Percentiles rank a stretch among this genome's conserved stretches.
Evolutionary conservation across 1,139 yeast species (phyloP).

Genomic region (Kurtzmaniella natalensis): DNA sequence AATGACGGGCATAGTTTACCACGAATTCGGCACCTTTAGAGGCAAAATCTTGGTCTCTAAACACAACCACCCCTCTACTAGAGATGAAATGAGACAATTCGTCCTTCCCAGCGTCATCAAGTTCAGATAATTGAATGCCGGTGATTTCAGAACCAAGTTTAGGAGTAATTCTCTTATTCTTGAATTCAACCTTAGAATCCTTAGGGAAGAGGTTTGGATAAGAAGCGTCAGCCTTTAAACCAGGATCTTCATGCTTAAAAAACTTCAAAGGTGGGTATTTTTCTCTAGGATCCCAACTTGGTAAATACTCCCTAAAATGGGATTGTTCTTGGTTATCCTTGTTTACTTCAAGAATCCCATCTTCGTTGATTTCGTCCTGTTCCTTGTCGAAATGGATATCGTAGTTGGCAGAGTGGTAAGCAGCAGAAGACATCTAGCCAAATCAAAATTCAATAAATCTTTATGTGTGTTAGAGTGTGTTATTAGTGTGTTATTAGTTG

Average conservation of each 20-base stretch:
- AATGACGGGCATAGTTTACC: slow-evolving; percentile 27
- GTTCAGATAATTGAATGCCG: slow-evolving; percentile 55
- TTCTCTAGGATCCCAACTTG: slow-evolving; percentile 44
- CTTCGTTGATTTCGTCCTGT: slow-evolving; percentile 33
- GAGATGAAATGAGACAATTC: slow-evolving; percentile 30
- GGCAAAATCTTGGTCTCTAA: slow-evolving; percentile 29
- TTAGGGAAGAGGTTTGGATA: slow-evolving; percentile 48
- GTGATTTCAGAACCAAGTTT: slow-evolving; percentile 60
- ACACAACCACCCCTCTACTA: slow-evolving; percentile 28
- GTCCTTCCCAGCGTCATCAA: slow-evolving; percentile 43
- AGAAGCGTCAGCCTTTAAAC: slow-evolving; percentile 51
- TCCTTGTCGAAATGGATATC: slow-evolving; percentile 39
- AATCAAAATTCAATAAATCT: too few relatives aligned
- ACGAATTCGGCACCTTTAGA: slow-evolving; percentile 27
- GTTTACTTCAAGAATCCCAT: slow-evolving; percentile 33
- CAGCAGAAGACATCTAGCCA: slow-evolving; percentile 21
- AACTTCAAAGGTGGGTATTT: slow-evolving; percentile 40
- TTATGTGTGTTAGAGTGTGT: too few relatives aligned
- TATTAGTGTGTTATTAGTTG: too few relatives aligned
- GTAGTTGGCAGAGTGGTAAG: slow-evolving; percentile 30
- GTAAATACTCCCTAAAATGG: slow-evolving; percentile 38
- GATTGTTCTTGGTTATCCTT: slow-evolving; percentile 18
- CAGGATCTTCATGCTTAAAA: slow-evolving; percentile 51
- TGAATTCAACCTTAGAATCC: slow-evolving; percentile 22
- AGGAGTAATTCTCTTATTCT: slow-evolving; percentile 47